Evolutionary conservation across 345 rosid genomes (phyloP), one percentile per base, ranked within the genome.

Genomic region (Angophora floribunda): DNA sequence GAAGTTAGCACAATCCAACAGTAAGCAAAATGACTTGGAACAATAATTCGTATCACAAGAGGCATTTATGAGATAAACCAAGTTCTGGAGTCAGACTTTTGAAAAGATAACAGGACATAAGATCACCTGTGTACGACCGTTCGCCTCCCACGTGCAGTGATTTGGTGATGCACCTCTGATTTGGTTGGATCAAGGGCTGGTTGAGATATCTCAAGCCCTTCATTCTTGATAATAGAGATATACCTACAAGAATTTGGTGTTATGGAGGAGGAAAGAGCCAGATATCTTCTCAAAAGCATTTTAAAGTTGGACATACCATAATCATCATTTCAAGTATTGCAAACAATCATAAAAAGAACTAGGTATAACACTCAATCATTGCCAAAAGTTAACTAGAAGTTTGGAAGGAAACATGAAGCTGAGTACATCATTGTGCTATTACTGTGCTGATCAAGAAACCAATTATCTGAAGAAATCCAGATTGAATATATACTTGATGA

Each of bases 141-240:
- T 87, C 87, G 93, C 89, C 93, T 92, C 85, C 86, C 89, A 9
- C 96, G 95, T 79, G 93, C 96, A 75, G 96, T 95, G 89, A 95
- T 91, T 90, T 91, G 97, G 90, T 95, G 97, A 91, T 95, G 97
- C 89, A 95, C 91, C 91, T 92, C 95, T 41, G 96, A 95, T 89
- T 91, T 91, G 16, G 28, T 49, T 52, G 88, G 70, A 90, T 94
- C 97, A 85, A 95, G 95, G 49, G 95, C 96, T 51, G 96, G 96
- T 88, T 94, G 97, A 50, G 97, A 95, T 92, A 95, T 93, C 90
- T 95, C 94, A 65, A 95, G 96, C 85, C 94, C 94, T 91, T 94
- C 94, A 30, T 59, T 90, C 87, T 91, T 86, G 52, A 94, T 87
- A 78, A 95, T 94, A 65, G 95, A 88, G 65, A 95, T 16, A 85